Evolutionary conservation across 345 rosid genomes (phyloP).

Genomic region (Moringa oleifera): DNA sequence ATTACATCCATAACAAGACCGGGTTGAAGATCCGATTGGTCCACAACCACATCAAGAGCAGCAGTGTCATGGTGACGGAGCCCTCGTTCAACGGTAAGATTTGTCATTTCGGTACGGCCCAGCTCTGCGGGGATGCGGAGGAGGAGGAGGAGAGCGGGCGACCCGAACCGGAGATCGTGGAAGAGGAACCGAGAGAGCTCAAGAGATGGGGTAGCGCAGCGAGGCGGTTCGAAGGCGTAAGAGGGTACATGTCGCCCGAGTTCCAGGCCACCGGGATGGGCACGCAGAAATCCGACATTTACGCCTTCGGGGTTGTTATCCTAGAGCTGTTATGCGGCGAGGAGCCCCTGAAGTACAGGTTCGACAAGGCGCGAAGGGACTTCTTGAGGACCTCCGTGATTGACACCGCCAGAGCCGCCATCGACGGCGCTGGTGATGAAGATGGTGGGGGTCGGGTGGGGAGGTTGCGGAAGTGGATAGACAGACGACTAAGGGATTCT

Average conservation of each 20-base stretch:
- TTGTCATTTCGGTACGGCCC: slow-evolving; percentile 84
- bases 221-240: slow-evolving; percentile 56
- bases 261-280: slow-evolving; percentile 45
- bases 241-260: slow-evolving; percentile 91
- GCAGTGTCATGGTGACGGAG: slow-evolving; percentile 61
- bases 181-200: slow-evolving; percentile 12
- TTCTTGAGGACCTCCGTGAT: slow-evolving; percentile 50
- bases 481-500: slow-evolving; percentile 65
- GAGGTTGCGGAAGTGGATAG: slow-evolving; percentile 65
- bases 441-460: slow-evolving; percentile 23
- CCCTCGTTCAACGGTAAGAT: slow-evolving; percentile 59
- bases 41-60: slow-evolving; percentile 74
- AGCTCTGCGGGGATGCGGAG: slow-evolving; percentile 69
- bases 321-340: slow-evolving; percentile 76
- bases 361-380: slow-evolving; percentile 37
- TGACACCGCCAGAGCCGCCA: slow-evolving; percentile 48
- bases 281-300: slow-evolving; percentile 73
- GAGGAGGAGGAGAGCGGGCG: slow-evolving; percentile 9
- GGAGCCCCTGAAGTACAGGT: slow-evolving; percentile 61
- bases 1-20: slow-evolving; percentile 74
- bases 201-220: slow-evolving; percentile 31
- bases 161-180: slow-evolving; percentile 14
- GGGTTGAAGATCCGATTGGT: slow-evolving; percentile 60
- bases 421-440: slow-evolving; percentile 24
- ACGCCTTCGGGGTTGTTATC: slow-evolving; percentile 73